These are phyloP conservation scores for Trametes meyenii DNA, from an alignment of 768 basidiomycete genomes.

Conservation along the genomic window DNA sequence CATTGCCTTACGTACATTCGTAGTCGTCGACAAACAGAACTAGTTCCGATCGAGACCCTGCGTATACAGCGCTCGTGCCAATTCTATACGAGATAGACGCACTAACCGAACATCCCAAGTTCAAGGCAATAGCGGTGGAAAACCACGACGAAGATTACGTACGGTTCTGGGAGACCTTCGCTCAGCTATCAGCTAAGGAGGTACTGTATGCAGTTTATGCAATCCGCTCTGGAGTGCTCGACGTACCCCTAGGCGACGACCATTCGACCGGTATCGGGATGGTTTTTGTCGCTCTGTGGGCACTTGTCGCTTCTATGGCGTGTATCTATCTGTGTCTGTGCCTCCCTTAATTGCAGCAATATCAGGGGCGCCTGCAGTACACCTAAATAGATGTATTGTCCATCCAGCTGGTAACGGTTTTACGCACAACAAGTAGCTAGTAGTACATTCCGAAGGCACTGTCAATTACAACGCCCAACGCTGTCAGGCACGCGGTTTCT, in stretches of 20 bases:
- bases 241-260: neutral
- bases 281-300: neutral
- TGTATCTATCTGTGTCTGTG: neutral
- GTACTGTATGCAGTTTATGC: conserved; percentile 17
- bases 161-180: conserved; percentile 19
- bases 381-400: neutral
- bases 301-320: neutral
- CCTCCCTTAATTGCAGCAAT: neutral
- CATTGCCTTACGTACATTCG: neutral
- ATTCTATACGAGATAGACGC: conserved; percentile 13
- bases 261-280: neutral
- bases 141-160: conserved; percentile 11
- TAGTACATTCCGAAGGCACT: neutral
- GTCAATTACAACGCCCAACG: too few species aligned
- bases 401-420: neutral
- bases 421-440: neutral
- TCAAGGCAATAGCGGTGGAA: conserved; percentile 3
- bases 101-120: neutral
- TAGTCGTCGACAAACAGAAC: neutral
- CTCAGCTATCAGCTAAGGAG: conserved; percentile 15
- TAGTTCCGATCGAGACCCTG: neutral
- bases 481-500: conserved; percentile 24
- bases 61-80: conserved; percentile 5
- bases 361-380: too few species aligned
- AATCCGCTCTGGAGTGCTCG: conserved; percentile 8